Base-by-base conservation (phyloP, 129 eudicot genomes). In the Erigeron canadensis region DNA sequence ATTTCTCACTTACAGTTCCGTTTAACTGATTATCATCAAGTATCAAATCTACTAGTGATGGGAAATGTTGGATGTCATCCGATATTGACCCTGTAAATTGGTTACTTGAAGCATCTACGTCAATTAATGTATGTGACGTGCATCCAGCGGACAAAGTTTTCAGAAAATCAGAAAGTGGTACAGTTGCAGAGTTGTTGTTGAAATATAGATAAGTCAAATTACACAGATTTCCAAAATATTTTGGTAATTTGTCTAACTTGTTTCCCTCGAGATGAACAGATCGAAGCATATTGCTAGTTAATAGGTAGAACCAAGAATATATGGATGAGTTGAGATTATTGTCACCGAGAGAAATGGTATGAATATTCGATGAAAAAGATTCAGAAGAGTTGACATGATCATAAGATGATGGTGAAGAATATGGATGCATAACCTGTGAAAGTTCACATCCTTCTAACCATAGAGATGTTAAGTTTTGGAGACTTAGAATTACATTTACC, bases 261-360 rank as follows among this genome's bases (percentile, higher is more conserved):
- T 65, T 65, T 1, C 11, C 41, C 1, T 10, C 5, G 39, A 65
- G 40, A 45, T 6, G 0, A 10, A 65, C 55, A 21, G 0, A 0
- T 10, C 0, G 0, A 2, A 65, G 71, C 5, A 5, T 65, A 0
- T 48, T 69, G 34, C 62, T 37, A 28, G 62, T 51, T 48, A 69
- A 28, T 15, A 28, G 43, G 23, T 6, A 17, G 53, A 70, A 38
- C 73, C 75, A 64, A 17, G 19, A 17, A 64, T 64, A 64, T 10
- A 10, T 18, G 45, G 54, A 64, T 64, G 69, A 64, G 69, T 64
- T 42, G 16, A 18, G 53, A 64, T 61, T 64, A 5, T 64, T 64
- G 37, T 42, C 4, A 0, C 4, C 5, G 18, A 70, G 65, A 70
- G 4, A 0, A 16, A 70, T 53, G 6, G 0, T 0, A 51, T 2